Conservation (phyloP, 106 monocot genomes). For the Apostasia shenzhenica region DNA sequence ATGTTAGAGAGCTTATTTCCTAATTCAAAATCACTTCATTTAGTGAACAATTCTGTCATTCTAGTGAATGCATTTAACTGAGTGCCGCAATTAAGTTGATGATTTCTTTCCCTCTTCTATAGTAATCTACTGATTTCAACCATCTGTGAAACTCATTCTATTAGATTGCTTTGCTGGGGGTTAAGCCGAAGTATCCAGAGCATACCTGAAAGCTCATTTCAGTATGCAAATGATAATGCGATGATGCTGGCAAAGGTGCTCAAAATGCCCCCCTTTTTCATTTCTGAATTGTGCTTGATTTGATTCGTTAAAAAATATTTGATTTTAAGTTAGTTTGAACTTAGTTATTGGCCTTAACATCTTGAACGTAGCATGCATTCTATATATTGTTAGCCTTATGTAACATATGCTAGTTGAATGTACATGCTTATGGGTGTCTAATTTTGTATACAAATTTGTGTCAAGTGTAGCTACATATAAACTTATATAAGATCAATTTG, state of each 20-base stretch:
- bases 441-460: not conserved
- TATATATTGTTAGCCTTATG: too few species aligned
- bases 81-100: not conserved
- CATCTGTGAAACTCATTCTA: not conserved
- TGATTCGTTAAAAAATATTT: too few species aligned
- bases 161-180: slow-evolving; percentile 79
- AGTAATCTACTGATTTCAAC: not conserved
- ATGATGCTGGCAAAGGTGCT: slow-evolving; percentile 61
- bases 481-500: not conserved
- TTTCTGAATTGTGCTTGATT: not conserved
- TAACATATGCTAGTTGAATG: too few species aligned
- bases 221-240: slow-evolving; percentile 82
- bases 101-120: not conserved
- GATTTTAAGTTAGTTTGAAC: not conserved
- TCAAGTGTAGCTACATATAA: not conserved
- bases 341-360: too few species aligned
- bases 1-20: too few species aligned
- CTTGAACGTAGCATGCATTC: too few species aligned
- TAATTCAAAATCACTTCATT: too few species aligned
- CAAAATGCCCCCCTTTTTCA: not conserved
- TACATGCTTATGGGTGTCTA: too few species aligned
- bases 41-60: too few species aligned
- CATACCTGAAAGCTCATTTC: slow-evolving; percentile 64
- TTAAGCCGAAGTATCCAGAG: slow-evolving; percentile 74
- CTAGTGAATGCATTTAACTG: not conserved